These are phyloP conservation scores for Aspergillus thermomutatus DNA, from an alignment of 2,329 filamentous ascomycete genomes.

Conservation along the genomic window DNA sequence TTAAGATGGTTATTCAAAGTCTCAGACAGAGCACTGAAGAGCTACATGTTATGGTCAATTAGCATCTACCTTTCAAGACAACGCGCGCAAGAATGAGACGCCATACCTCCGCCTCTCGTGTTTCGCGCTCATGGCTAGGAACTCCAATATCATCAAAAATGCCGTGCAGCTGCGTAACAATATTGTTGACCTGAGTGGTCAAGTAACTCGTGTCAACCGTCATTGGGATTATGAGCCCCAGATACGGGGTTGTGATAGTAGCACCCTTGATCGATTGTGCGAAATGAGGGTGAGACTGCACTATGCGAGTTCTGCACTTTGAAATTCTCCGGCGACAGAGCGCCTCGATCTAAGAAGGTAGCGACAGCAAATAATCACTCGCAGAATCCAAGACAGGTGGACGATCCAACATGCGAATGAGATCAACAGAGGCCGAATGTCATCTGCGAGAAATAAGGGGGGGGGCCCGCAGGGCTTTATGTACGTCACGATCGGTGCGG, in stretches of 20 bases:
- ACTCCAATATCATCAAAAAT: conserved; percentile 98
- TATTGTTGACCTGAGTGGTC: conserved; percentile 90
- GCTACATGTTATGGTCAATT: conserved; percentile 48
- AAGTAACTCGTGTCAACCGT: conserved; percentile 88
- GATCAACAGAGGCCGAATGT: conserved; percentile 16
- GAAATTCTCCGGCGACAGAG: conserved; percentile 10
- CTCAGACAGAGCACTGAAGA: conserved; percentile 88
- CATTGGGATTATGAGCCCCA: conserved; percentile 25
- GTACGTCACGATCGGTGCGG: conserved; percentile 10
- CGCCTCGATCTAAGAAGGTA: conserved; percentile 10
- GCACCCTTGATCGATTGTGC: neutral
- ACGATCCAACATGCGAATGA: conserved; percentile 12
- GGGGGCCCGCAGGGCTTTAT: conserved; percentile 19
- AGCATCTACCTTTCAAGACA: conserved; percentile 7
- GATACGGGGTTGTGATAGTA: neutral
- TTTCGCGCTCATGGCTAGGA: conserved; percentile 86
- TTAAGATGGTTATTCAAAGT: conserved; percentile 88
- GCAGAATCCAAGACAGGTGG: conserved; percentile 9
- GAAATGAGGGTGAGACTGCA: conserved; percentile 4
- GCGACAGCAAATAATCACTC: neutral
- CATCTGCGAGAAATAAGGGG: conserved; percentile 15
- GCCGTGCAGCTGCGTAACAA: conserved; percentile 87
- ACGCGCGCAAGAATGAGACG: neutral
- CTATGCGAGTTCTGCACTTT: conserved; percentile 9
- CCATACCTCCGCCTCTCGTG: conserved; percentile 80